Base-by-base conservation (phyloP, 2,329 filamentous ascomycete genomes). In the Colletotrichum musicola region DNA sequence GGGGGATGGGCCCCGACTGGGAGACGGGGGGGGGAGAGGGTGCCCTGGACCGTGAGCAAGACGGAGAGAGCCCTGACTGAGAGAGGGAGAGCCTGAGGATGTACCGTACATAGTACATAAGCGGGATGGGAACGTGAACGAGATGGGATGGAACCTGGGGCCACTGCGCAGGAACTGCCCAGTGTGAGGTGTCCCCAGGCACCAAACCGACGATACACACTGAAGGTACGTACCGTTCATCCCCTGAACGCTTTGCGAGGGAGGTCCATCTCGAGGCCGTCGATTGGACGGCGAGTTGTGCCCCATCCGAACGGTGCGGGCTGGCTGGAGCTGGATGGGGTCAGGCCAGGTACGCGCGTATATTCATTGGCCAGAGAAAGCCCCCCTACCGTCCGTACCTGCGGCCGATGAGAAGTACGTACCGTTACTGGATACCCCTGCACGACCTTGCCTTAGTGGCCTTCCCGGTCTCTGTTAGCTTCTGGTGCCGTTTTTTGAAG, bases 321-420 rank as follows among this genome's bases (percentile, higher is more conserved):
- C 54, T 47, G 56, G 50, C 64, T 55, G 55, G 55, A 51, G 65
- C 62, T 42, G 12, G 25, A 46, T 22, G 51, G 49, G 62, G 55
- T 56, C 50, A 46, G 25, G 50, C 25, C 65, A 68, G 65, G 65
- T 68, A 68, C 65, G 35, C 50, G 25, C 49, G 35, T 13, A 9
- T 30, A 10, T 25, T 65, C 20, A 68, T 68, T 68, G 50, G 65
- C 16, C 18, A 30, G 12, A 10, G 38, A 55, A 65, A 65, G 65
- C 65, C 65, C 60, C 62, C 40, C 16, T 44, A 60, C 62, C 61
- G 65, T 68, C 64, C 49, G 65, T 60, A 60, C 61, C 62, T 68
- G 65, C 55, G 47, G 54, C 65, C 65, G 62, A 68, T 60, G 54
- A 54, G 49, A 42, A 30, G 54, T 50, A 68, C 62, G 54, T 59